These are phyloP conservation scores for Gossypium herbaceum DNA, from an alignment of 345 rosid genomes.

Conservation along the genomic window DNA sequence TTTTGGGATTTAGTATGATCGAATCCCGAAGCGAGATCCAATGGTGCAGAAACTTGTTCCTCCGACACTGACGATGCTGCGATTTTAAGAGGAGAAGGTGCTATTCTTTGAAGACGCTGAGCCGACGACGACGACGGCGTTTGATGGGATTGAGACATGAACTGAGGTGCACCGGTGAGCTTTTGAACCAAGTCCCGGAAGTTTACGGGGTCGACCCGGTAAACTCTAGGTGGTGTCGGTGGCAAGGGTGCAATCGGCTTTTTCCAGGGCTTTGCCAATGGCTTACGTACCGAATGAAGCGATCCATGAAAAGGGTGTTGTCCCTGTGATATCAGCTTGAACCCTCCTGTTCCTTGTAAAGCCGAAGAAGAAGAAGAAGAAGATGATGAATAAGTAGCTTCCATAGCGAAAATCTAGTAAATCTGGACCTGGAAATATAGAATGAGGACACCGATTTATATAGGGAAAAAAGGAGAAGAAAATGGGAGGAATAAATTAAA, in stretches of 20 bases:
- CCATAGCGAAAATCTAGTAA: slow-evolving; percentile 16
- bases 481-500: too few species aligned
- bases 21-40: neutral
- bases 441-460: neutral
- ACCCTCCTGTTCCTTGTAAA: slow-evolving; percentile 9
- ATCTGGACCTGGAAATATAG: neutral
- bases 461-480: too few species aligned
- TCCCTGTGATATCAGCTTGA: slow-evolving; percentile 14
- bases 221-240: slow-evolving; percentile 61
- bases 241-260: slow-evolving; percentile 61
- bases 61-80: neutral
- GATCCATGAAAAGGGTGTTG: slow-evolving; percentile 27
- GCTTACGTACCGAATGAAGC: slow-evolving; percentile 56
- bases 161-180: slow-evolving; percentile 59
- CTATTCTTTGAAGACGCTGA: slow-evolving; percentile 32
- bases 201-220: slow-evolving; percentile 68
- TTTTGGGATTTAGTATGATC: neutral
- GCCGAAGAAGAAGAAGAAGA: slow-evolving; percentile 18
- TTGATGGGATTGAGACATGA: slow-evolving; percentile 21
- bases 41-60: slow-evolving; percentile 11
- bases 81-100: slow-evolving; percentile 45
- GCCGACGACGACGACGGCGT: neutral
- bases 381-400: slow-evolving; percentile 27
- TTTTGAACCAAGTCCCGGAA: slow-evolving; percentile 83
- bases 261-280: slow-evolving; percentile 53